Conservation (phyloP, 148 eudicot genomes). For the Fallopia convolvulus region DNA sequence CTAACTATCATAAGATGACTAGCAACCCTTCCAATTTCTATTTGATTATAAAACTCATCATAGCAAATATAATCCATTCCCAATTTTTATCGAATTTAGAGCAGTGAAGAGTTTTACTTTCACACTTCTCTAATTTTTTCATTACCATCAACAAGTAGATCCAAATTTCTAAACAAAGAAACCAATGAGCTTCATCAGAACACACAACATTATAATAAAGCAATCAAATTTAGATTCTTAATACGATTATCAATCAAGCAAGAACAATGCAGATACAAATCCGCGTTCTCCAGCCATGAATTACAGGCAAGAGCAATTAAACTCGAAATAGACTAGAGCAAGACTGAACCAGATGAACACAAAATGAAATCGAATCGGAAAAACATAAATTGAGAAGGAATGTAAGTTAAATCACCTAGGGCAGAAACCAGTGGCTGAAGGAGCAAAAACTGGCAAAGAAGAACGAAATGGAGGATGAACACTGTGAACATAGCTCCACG, state of each 20-base stretch:
- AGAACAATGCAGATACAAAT: neutral
- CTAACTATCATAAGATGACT: neutral
- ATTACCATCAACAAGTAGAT: neutral
- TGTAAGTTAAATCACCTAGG: conserved; percentile 32
- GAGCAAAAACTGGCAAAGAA: conserved; percentile 66
- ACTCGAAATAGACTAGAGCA: neutral
- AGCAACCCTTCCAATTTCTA: neutral
- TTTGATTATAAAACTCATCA: neutral
- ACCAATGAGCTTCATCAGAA: neutral
- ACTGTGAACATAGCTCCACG: conserved; percentile 51
- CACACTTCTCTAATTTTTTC: neutral
- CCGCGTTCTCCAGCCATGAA: neutral
- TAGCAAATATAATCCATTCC: neutral
- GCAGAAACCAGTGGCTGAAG: conserved; percentile 88
- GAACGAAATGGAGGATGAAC: conserved; percentile 65
- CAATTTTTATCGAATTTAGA: neutral
- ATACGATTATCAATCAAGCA: neutral
- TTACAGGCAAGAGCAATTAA: neutral
- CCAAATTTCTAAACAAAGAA: neutral
- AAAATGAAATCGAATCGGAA: neutral
- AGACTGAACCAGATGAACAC: neutral
- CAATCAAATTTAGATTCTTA: neutral
- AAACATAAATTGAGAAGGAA: neutral
- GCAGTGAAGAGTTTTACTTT: neutral
- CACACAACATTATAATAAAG: neutral